These are phyloP conservation scores for Candida arabinofermentans DNA, from an alignment of 805 yeast species.

Conservation along the genomic window DNA sequence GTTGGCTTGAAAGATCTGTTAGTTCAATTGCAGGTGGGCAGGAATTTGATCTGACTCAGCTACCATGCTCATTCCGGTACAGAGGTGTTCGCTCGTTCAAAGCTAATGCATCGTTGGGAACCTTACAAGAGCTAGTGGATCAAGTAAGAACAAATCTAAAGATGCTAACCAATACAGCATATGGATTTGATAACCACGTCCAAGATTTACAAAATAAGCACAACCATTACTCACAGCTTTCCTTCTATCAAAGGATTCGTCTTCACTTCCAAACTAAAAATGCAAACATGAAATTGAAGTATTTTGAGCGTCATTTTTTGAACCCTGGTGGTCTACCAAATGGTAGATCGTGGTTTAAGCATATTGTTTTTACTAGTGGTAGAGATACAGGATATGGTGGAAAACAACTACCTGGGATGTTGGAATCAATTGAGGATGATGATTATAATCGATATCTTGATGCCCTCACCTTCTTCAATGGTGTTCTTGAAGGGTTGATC, in stretches of 20 bases:
- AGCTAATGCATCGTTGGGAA: too few species aligned
- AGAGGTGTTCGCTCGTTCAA: neutral
- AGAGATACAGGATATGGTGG: conserved; percentile 61
- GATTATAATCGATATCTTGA: conserved; percentile 33
- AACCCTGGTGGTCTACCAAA: conserved; percentile 42
- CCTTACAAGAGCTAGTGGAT: too few species aligned
- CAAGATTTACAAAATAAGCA: conserved; percentile 9
- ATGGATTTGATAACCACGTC: too few species aligned
- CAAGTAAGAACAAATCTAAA: too few species aligned
- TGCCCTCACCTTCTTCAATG: conserved; percentile 16
- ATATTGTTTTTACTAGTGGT: conserved; percentile 54
- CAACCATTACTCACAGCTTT: conserved; percentile 21
- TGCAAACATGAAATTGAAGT: conserved; percentile 37
- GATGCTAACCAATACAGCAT: too few species aligned
- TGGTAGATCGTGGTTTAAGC: conserved; percentile 56
- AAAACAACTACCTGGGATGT: conserved; percentile 50
- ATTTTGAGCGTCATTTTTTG: conserved; percentile 44
- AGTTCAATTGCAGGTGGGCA: too few species aligned
- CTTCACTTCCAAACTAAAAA: conserved; percentile 20
- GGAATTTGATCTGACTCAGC: too few species aligned
- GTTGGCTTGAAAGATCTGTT: conserved; percentile 18
- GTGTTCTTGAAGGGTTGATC: conserved; percentile 10
- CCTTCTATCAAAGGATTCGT: conserved; percentile 25
- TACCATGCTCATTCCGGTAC: too few species aligned
- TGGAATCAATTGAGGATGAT: conserved; percentile 51